Percentiles rank a stretch among this genome's conserved stretches.
These are phyloP conservation scores for Populus hybrid DNA, from an alignment of 441 rosid species.

Conservation along the genomic window DNA sequence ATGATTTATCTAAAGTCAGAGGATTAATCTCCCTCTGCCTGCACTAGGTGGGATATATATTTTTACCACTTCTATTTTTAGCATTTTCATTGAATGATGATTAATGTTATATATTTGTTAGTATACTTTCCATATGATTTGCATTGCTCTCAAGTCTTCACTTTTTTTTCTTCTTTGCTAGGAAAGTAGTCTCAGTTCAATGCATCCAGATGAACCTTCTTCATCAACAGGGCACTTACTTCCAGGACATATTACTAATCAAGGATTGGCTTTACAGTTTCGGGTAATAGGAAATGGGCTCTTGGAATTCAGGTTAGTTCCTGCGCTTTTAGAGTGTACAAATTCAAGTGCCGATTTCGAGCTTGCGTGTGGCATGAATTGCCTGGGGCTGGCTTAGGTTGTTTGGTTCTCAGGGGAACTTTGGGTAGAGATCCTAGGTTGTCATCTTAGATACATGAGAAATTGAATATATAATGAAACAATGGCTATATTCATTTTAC, in stretches of 20 bases:
- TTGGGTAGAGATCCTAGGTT: too few species aligned
- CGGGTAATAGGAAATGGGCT: slow-evolving; percentile 87
- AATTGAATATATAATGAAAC: background rate
- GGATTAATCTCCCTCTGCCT: background rate
- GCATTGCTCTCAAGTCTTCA: background rate
- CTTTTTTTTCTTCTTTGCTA: slow-evolving; percentile 12
- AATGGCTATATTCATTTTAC: background rate
- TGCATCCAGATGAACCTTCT: slow-evolving; percentile 56
- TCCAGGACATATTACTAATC: slow-evolving; percentile 62
- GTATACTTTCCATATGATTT: background rate
- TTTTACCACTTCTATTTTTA: background rate
- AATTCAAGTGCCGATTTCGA: too few species aligned
- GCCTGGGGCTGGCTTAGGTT: too few species aligned
- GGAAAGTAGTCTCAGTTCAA: slow-evolving; percentile 66
- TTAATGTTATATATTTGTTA: background rate
- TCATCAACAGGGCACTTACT: slow-evolving; percentile 44
- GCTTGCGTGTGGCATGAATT: too few species aligned
- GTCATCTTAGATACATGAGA: too few species aligned
- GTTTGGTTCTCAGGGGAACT: too few species aligned
- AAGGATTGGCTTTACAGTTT: slow-evolving; percentile 52
- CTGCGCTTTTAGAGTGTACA: background rate
- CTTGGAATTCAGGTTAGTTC: slow-evolving; percentile 90
- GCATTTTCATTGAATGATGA: too few species aligned
- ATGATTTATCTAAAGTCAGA: background rate
- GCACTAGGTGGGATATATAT: too few species aligned